Evolutionary conservation across 2,329 filamentous ascomycete genomes (phyloP), one percentile per base, ranked within the genome.

Genomic region (Fusarium siculi): DNA sequence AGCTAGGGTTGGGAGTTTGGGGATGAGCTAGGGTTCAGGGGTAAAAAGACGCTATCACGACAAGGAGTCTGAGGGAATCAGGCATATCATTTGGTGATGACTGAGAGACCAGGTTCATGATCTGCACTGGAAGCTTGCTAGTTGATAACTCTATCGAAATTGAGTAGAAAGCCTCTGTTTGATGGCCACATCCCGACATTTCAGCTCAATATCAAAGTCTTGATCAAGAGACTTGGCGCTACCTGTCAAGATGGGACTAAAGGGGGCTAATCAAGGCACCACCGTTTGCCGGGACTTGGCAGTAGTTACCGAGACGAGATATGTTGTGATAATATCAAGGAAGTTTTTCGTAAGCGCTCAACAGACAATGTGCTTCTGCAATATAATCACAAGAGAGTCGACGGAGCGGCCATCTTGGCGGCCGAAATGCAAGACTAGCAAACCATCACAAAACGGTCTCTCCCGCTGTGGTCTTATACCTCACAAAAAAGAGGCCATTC

Each of bases 1-100:
- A 34, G 53, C 59, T 63, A 66, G 72, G 74, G 70, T 42, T 50
- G 55, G 9, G 55, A 61, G 67, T 65, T 72, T 73, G 60, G 70
- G 39, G 54, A 64, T 55, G 39, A 34, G 42, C 39, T 63, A 60
- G 64, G 71, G 66, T 61, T 61, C 65, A 66, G 53, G 72, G 68
- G 63, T 60, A 34, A 23, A 40, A 36, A 66, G 70, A 75, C 63
- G 64, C 59, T 62, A 64, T 62, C 44, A 32, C 23, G 54, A 58
- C 67, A 34, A 46, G 66, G 68, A 57, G 47, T 39, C 9, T 25
- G 21, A 53, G 15, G 11, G 18, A 34, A 30, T 34, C 36, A n/a
- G 39, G 49, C n/a, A 63, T 65, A 3, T 46, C 50, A 16, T 14
- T 49, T 54, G 37, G 44, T 28, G 40, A 15, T 34, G 4, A 50